Evolutionary conservation across 495 filamentous ascomycete species (phyloP).

Genomic region (Trichoderma erinaceum): DNA sequence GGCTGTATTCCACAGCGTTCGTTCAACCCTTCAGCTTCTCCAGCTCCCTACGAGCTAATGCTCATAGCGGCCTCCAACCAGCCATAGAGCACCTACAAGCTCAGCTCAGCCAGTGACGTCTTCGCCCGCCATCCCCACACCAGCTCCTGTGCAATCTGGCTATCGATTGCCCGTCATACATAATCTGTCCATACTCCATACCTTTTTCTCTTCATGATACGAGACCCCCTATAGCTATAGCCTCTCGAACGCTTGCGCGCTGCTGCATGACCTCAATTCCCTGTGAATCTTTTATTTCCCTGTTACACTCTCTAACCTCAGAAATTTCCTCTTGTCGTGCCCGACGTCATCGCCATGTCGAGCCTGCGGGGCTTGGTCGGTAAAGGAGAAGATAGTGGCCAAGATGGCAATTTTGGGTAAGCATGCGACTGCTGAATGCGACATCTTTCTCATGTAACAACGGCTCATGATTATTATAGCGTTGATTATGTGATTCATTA

Average conservation of each 20-base stretch:
- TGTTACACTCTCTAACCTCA: background rate
- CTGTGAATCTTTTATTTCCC: background rate
- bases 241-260: background rate
- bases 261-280: background rate
- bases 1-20: background rate
- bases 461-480: slow-evolving; percentile 27
- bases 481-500: slow-evolving; percentile 95
- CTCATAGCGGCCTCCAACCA: background rate
- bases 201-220: background rate
- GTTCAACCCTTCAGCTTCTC: background rate
- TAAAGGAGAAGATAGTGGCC: slow-evolving; percentile 27
- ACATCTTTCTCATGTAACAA: background rate
- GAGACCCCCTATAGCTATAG: background rate
- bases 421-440: background rate
- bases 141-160: slow-evolving; percentile 11
- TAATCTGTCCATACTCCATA: background rate
- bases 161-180: slow-evolving; percentile 6
- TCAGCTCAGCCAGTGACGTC: slow-evolving; percentile 6
- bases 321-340: background rate
- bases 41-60: background rate
- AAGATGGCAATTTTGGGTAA: slow-evolving; percentile 32
- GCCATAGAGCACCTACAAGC: background rate
- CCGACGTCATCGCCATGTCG: slow-evolving; percentile 28
- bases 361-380: slow-evolving; percentile 27
- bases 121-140: background rate